phyloP scores from a whole-genome alignment of 106 monocot species.

The Triglochin maritima region DNA sequence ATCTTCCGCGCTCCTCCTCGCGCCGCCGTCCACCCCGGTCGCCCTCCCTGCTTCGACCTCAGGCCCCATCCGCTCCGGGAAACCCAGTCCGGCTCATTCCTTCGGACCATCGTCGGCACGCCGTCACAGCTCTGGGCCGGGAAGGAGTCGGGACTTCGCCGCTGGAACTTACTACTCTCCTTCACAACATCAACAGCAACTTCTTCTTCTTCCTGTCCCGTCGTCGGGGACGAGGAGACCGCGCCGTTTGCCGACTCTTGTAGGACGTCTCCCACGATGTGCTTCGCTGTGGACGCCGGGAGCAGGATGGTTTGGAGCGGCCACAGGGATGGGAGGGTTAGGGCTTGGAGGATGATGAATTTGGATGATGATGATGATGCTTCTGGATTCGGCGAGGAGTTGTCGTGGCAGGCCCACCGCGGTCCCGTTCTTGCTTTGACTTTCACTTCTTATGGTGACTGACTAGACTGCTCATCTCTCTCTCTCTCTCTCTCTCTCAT shows the following conservation, averaged over 20 bases:
- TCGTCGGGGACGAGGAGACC: conserved; percentile 58
- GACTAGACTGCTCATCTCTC: background rate
- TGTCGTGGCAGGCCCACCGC: conserved; percentile 85
- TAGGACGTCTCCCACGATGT: conserved; percentile 40
- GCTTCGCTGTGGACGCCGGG: conserved; percentile 58
- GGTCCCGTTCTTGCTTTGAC: conserved; percentile 53
- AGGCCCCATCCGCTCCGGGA: conserved; percentile 80
- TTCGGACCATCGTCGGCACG: conserved; percentile 43
- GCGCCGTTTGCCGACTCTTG: conserved; percentile 57
- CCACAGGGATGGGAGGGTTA: conserved; percentile 88
- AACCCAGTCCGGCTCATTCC: conserved; percentile 73
- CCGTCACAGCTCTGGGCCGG: conserved; percentile 63
- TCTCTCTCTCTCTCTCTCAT: background rate
- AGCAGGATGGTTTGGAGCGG: conserved; percentile 66
- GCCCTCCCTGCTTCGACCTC: conserved; percentile 66
- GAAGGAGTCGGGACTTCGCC: conserved; percentile 58
- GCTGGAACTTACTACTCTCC: conserved; percentile 44
- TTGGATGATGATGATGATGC: background rate
- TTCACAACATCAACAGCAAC: conserved; percentile 18
- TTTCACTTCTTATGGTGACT: conserved; percentile 75
- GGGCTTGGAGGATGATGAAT: conserved; percentile 56
- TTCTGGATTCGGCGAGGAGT: conserved; percentile 34
- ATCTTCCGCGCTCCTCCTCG: conserved; percentile 62
- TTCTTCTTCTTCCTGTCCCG: background rate
- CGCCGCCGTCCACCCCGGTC: conserved; percentile 58